phyloP scores from a whole-genome alignment of 1,284 basidiomycete species.

The Cryptococcus sp. region DNA sequence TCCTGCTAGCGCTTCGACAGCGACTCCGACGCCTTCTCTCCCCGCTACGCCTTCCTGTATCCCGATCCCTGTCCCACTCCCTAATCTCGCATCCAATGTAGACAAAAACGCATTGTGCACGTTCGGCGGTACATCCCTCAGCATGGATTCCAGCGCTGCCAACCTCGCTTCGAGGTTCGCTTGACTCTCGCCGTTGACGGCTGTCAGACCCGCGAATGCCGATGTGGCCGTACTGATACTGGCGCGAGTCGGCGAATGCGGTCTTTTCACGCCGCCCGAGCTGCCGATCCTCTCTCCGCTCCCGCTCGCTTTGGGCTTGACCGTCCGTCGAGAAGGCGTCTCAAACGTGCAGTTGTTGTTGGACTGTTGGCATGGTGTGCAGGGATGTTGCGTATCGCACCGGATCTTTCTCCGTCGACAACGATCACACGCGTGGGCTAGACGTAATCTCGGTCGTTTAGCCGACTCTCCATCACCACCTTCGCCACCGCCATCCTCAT shows the following conservation, averaged over 20 bases:
- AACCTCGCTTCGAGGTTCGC: slow-evolving; percentile 50
- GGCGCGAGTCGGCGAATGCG: slow-evolving; percentile 26
- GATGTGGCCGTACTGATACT: neutral
- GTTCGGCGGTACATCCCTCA: slow-evolving; percentile 53
- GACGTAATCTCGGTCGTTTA: slow-evolving; percentile 51
- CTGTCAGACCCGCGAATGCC: slow-evolving; percentile 9
- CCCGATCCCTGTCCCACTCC: slow-evolving; percentile 44
- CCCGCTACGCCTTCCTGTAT: slow-evolving; percentile 45
- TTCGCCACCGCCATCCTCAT: slow-evolving; percentile 1
- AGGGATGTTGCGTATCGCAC: slow-evolving; percentile 54
- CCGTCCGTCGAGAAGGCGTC: slow-evolving; percentile 49
- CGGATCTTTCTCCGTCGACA: slow-evolving; percentile 50
- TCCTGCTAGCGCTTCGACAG: slow-evolving; percentile 40
- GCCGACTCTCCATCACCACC: slow-evolving; percentile 11
- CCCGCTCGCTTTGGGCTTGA: slow-evolving; percentile 39
- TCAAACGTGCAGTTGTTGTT: slow-evolving; percentile 54
- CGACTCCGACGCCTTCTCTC: slow-evolving; percentile 40
- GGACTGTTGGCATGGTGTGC: slow-evolving; percentile 52
- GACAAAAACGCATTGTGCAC: slow-evolving; percentile 53
- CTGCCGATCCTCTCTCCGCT: slow-evolving; percentile 8
- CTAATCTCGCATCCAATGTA: slow-evolving; percentile 47
- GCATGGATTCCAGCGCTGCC: slow-evolving; percentile 51
- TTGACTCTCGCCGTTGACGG: slow-evolving; percentile 24
- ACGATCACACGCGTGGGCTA: slow-evolving; percentile 49
- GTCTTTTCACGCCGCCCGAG: slow-evolving; percentile 31